Evolutionary conservation across 2,329 filamentous ascomycete genomes (phyloP).

Genomic region (Aplosporella prunicola): DNA sequence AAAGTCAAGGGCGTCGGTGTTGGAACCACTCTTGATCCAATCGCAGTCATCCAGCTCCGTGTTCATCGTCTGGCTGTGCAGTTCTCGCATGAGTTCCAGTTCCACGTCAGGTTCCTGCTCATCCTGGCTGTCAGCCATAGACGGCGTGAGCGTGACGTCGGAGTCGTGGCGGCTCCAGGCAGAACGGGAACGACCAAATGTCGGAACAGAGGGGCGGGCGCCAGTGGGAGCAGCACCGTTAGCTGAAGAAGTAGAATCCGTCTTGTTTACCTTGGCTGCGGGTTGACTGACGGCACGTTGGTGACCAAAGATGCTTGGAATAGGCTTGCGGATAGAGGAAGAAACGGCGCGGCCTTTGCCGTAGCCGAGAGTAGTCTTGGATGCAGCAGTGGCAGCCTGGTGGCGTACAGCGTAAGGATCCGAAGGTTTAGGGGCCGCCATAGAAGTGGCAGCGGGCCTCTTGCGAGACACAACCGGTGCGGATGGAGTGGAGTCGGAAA

Average conservation of each 20-base stretch:
- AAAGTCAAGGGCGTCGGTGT: too few relatives aligned
- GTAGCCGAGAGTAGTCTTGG: slow-evolving; percentile 77
- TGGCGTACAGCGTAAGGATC: slow-evolving; percentile 47
- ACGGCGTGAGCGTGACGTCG: slow-evolving; percentile 22
- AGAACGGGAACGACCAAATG: slow-evolving; percentile 12
- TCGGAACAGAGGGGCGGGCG: not conserved
- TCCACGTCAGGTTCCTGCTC: slow-evolving; percentile 18
- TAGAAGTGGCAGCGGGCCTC: slow-evolving; percentile 20
- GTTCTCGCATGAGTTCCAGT: slow-evolving; percentile 25
- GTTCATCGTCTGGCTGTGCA: slow-evolving; percentile 15
- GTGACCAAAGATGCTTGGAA: slow-evolving; percentile 28
- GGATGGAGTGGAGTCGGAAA: slow-evolving; percentile 31
- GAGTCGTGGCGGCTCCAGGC: slow-evolving; percentile 26
- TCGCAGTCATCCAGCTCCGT: too few relatives aligned
- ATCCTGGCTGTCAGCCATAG: slow-evolving; percentile 18
- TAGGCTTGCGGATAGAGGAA: slow-evolving; percentile 24
- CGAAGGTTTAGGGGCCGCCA: slow-evolving; percentile 18
- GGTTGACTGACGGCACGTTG: slow-evolving; percentile 14
- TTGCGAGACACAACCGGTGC: slow-evolving; percentile 25
- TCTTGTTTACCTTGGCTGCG: slow-evolving; percentile 13
- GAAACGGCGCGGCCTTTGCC: slow-evolving; percentile 59
- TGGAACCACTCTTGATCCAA: too few relatives aligned
- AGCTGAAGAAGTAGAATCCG: too few relatives aligned
- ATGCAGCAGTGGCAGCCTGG: slow-evolving; percentile 55
- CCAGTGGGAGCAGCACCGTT: too few relatives aligned